Evolutionary conservation across 148 eudicot species (phyloP), one percentile per base, ranked within the genome.

Genomic region (Camellia japonica): DNA sequence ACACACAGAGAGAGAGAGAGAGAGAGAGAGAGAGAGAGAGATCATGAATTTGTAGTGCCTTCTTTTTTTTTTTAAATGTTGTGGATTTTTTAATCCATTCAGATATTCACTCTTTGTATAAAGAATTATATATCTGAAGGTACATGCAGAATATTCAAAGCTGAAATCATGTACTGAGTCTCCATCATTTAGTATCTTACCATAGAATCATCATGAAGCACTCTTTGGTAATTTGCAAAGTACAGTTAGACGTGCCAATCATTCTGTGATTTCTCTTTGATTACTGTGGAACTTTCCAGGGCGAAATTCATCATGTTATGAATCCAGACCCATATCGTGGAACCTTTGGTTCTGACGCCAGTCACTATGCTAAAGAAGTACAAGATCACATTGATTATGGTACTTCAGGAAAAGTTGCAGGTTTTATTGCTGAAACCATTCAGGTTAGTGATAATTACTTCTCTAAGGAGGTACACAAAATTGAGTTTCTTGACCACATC

Each of bases 311-410:
- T 83, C 99, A 96, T 90, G 99, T 92, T 61, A 52, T 93, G 43
- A 96, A 96, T 84, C 99, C 99, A 75, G 92, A 96, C 82, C 98
- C 99, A 79, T 96, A 96, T 69, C 98, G 88, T 66, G 99, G 99
- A 72, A 74, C 83, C 18, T 93, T 96, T 88, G 99, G 98, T 47
- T 87, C 99, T 77, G 98, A 96, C 87, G 92, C 86, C 49, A 79
- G 59, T 77, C 73, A 76, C 4, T 96, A 96, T 83, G 97, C 97
- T 14, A 90, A 91, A 80, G 99, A 96, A 78, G 93, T 96, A 61
- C 93, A 93, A 87, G 99, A 96, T 76, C 91, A 85, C 84, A 91
- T 96, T 76, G 95, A 93, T 80, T 93, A 87, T 83, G 99, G 99
- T 77, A 90, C 99, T 71, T 88, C 93, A 30, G 99, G 99, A 79